Percentiles rank a stretch among this genome's conserved stretches.
Evolutionary conservation across 495 filamentous ascomycete genomes (phyloP).

Genomic region (Jackrogersella multiformis): DNA sequence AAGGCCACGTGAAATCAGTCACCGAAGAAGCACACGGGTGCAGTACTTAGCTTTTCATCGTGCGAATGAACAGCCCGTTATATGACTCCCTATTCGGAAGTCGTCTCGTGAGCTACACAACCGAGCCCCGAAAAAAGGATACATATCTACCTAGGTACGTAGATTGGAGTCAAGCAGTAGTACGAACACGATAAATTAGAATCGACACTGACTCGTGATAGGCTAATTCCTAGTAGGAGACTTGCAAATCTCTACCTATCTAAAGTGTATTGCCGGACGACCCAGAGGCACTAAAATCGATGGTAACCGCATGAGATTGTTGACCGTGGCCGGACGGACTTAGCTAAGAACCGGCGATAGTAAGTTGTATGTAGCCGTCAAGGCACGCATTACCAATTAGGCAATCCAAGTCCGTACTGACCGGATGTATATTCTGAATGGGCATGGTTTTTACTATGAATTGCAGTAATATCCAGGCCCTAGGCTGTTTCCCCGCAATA

Average conservation of each 20-base stretch:
- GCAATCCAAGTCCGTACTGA: not conserved
- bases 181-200: conserved; percentile 11
- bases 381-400: not conserved
- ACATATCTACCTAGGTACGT: no score
- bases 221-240: conserved; percentile 7
- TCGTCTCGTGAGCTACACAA: not conserved
- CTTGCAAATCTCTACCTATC: conserved; percentile 6
- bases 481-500: conserved; percentile 32
- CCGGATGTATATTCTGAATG: not conserved
- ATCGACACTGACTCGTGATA: not conserved
- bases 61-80: not conserved
- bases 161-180: not conserved
- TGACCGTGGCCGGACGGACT: not conserved
- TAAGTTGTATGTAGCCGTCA: not conserved
- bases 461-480: not conserved
- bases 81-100: not conserved
- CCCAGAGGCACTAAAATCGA: not conserved
- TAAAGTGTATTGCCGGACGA: not conserved
- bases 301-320: not conserved
- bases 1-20: not conserved
- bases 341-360: not conserved
- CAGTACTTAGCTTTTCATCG: no score
- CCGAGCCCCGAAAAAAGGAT: no score
- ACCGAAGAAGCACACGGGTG: no score
- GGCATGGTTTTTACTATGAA: not conserved